A percentile compares a stretch with the other conserved stretches of the same genome.
Conservation (phyloP, 75 land plant species). For the Pinus albicaulis region DNA sequence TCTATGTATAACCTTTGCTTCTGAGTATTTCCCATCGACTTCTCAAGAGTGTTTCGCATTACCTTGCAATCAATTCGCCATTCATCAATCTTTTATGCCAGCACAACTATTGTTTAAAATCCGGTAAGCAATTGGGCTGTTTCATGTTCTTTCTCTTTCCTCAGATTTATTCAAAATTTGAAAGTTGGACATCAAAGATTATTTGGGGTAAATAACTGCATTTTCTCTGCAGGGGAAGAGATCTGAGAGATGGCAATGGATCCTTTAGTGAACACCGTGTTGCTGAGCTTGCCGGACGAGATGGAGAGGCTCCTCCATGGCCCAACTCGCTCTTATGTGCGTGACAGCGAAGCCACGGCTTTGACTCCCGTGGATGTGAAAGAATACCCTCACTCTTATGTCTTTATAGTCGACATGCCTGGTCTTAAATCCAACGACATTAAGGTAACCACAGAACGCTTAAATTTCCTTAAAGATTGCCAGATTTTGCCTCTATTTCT, state of each 20-base stretch:
- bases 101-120: neutral
- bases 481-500: too few relatives aligned
- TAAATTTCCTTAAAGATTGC: too few relatives aligned
- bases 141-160: neutral
- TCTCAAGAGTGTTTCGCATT: neutral
- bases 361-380: conserved; percentile 54
- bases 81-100: neutral
- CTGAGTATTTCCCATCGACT: too few relatives aligned
- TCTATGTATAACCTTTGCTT: neutral
- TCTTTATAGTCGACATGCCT: conserved; percentile 59
- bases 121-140: neutral
- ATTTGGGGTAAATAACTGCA: neutral
- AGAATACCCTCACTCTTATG: conserved; percentile 51
- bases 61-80: neutral
- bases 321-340: conserved; percentile 21
- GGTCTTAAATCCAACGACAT: conserved; percentile 56
- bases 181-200: neutral
- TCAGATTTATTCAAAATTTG: neutral
- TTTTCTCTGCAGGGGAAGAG: neutral
- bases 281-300: conserved; percentile 1
- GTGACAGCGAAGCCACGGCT: conserved; percentile 45
- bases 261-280: neutral
- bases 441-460: conserved; percentile 16
- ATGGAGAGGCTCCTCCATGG: conserved; percentile 6
- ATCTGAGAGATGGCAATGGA: neutral